Base-by-base conservation (phyloP, 495 filamentous ascomycete genomes). In the Xylaria curta region DNA sequence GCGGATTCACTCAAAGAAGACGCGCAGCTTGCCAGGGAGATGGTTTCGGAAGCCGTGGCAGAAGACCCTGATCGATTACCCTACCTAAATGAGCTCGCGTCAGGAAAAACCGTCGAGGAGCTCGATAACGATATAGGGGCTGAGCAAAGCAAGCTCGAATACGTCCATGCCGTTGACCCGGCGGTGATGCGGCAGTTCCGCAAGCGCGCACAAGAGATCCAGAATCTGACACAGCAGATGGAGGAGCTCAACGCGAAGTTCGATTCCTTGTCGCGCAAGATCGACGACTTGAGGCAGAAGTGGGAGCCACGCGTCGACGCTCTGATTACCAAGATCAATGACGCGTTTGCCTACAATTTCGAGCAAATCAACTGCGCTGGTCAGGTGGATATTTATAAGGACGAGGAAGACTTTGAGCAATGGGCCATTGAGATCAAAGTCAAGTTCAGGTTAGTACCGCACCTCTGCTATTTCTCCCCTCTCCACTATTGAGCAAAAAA, bases 381-480 rank as follows among this genome's bases (percentile, higher is more conserved):
- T 49, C 92, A 97, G 78, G 96, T 98, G 4, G 86, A 83, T 24
- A 83, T 99, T 1, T 82, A 91, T 79, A 95, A 95, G 76, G 91
- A 92, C 67, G 69, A 71, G n/a, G 91, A 92, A 40, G 93, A 94
- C 78, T 99, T 97, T 78, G 93, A 96, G 31, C 88, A 93, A 70
- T 99, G 96, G 96, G 89, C 92, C 8, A 94, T 98, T 73, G 89
- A 97, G 79, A 97, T 98, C 79, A 88, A 90, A 76, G 96, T 99
- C 80, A 96, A 93, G 75, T 99, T 99, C 85, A 89, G 94, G 90
- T 92, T 85, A 62, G 88, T 79, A 53, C 31, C n/a, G n/a, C n/a
- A n/a, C n/a, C n/a, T n/a, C n/a, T n/a, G n/a, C n/a, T n/a, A n/a
- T n/a, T n/a, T n/a, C n/a, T n/a, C n/a, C n/a, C n/a, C n/a, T n/a